A percentile compares a stretch with the other conserved stretches of the same genome.
phyloP scores from a whole-genome alignment of 108 stramenopile species.

The Cyclostephanos invisitatus region DNA sequence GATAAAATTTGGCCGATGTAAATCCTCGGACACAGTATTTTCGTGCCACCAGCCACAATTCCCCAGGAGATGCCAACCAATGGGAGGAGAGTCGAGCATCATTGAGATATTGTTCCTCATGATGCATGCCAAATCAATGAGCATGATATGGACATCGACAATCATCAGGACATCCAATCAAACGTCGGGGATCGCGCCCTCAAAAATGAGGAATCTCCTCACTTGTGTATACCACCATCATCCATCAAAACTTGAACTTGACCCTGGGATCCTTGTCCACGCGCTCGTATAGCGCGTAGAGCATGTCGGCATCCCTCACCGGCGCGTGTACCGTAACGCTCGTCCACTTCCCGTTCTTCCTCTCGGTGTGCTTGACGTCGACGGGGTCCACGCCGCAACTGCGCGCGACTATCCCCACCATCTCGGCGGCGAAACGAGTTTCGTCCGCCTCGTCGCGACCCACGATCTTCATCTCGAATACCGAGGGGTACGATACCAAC shows the following conservation, averaged over 20 bases:
- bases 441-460: constrained; percentile 69
- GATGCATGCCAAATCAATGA: too few relatives aligned
- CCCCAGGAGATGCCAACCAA: too few relatives aligned
- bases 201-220: too few relatives aligned
- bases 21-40: too few relatives aligned
- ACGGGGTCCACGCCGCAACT: constrained; percentile 61
- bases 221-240: background rate
- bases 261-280: constrained; percentile 84
- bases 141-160: too few relatives aligned
- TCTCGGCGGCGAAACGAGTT: constrained; percentile 69
- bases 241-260: constrained; percentile 86
- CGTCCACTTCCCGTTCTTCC: constrained; percentile 81
- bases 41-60: too few relatives aligned
- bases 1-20: too few relatives aligned
- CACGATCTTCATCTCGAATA: constrained; percentile 87
- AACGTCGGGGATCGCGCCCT: too few relatives aligned
- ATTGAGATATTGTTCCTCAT: too few relatives aligned
- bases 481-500: constrained; percentile 87
- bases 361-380: constrained; percentile 50
- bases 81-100: too few relatives aligned
- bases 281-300: constrained; percentile 81
- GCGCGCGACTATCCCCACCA: constrained; percentile 77
- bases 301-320: constrained; percentile 83
- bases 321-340: constrained; percentile 84
- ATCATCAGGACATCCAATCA: too few relatives aligned